Evolutionary conservation across 1,139 yeast species (phyloP).

Genomic region (Saccharomyces pastorianus): DNA sequence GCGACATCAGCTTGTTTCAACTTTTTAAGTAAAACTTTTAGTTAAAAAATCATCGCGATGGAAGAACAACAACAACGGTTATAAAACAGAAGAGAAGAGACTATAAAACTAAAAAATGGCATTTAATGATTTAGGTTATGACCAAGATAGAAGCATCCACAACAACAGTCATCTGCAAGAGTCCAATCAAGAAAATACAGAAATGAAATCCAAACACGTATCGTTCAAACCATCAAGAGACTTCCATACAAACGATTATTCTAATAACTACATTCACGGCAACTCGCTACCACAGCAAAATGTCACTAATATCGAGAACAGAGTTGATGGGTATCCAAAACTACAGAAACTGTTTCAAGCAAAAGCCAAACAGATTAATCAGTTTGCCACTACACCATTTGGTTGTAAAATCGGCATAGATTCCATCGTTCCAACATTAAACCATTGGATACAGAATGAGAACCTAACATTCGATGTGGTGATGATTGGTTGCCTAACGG

Average conservation of each 20-base stretch:
- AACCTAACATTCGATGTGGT: conserved; percentile 74
- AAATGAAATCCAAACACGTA: conserved; percentile 12
- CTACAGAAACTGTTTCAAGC: conserved; percentile 57
- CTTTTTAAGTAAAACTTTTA: neutral
- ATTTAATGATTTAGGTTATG: neutral
- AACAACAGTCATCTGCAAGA: neutral
- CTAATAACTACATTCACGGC: conserved; percentile 58
- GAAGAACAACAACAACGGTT: neutral
- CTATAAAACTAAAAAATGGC: neutral
- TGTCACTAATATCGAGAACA: conserved; percentile 55
- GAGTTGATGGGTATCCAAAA: conserved; percentile 81
- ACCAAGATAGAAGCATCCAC: neutral
- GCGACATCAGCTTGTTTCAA: neutral
- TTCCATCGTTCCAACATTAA: conserved; percentile 48
- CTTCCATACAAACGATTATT: conserved; percentile 49
- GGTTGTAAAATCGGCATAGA: conserved; percentile 52
- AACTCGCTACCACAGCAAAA: conserved; percentile 53
- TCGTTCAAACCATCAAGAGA: conserved; percentile 21
- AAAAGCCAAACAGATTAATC: conserved; percentile 44
- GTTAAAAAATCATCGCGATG: neutral
- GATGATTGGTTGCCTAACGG: conserved; percentile 81
- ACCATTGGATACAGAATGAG: conserved; percentile 50
- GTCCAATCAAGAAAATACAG: neutral
- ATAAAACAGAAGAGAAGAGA: neutral
- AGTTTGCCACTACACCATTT: conserved; percentile 53